phyloP scores from a whole-genome alignment of 768 basidiomycete genomes.

The Phylloporus rhodoxanthus region DNA sequence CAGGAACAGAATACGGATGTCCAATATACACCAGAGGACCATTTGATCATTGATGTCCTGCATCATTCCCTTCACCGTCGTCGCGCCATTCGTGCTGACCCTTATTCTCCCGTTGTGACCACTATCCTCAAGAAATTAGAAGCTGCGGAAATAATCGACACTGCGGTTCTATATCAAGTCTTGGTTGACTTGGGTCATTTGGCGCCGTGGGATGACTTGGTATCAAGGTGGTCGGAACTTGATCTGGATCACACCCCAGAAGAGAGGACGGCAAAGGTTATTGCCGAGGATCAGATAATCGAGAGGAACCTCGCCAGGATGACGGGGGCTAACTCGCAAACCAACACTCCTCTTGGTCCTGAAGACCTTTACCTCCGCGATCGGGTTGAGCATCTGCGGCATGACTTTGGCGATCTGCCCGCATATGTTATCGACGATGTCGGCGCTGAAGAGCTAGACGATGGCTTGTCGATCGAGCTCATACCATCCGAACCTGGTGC shows the following conservation, averaged over 20 bases:
- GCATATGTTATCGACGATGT: slow-evolving; percentile 87
- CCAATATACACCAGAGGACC: slow-evolving; percentile 50
- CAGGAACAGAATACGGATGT: slow-evolving; percentile 21
- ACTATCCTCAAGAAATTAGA: slow-evolving; percentile 55
- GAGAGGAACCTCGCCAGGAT: slow-evolving; percentile 13
- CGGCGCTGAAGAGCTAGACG: slow-evolving; percentile 82
- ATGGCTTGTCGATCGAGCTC: slow-evolving; percentile 82
- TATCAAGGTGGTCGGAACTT: slow-evolving; percentile 36
- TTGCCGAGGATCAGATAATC: slow-evolving; percentile 28
- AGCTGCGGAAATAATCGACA: slow-evolving; percentile 28
- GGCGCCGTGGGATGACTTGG: slow-evolving; percentile 75
- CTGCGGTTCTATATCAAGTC: slow-evolving; percentile 36
- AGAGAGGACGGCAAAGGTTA: slow-evolving; percentile 28
- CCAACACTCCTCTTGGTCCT: slow-evolving; percentile 42
- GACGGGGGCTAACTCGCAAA: slow-evolving; percentile 2
- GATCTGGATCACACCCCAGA: slow-evolving; percentile 19
- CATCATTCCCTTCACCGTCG: slow-evolving; percentile 43
- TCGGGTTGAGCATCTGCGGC: slow-evolving; percentile 62
- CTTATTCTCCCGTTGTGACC: slow-evolving; percentile 48
- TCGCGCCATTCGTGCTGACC: slow-evolving; percentile 53
- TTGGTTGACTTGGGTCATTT: slow-evolving; percentile 69
- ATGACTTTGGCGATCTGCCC: slow-evolving; percentile 76
- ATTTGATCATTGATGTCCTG: slow-evolving; percentile 54
- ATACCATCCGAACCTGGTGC: slow-evolving; percentile 51
- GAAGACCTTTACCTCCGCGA: slow-evolving; percentile 64